Base-by-base conservation (phyloP, 495 filamentous ascomycete species). In the Tuber aestivum region DNA sequence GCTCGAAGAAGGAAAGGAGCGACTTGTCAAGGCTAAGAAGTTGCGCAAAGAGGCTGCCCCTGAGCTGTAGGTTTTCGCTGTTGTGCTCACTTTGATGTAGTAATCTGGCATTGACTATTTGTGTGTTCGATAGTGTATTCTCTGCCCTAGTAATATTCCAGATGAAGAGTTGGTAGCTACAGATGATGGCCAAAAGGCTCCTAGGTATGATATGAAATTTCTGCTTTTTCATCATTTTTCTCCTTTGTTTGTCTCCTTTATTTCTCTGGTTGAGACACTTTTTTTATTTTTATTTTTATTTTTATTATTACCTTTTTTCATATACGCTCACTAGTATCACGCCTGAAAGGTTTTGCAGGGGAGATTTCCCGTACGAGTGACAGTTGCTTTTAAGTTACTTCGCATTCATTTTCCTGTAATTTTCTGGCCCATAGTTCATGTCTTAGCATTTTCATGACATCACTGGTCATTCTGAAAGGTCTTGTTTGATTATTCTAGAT, bases 91-190 rank as follows among this genome's bases (percentile, higher is more conserved):
- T 82, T 82, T 75, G 80, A 82, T 41, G 81, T 83, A 78, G 81
- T 83, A 78, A 83, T 83, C 77, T 79, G 81, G 81, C 72, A 70
- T 77, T 79, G 75, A 78, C 72, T 74, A 74, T 70, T 73, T 70
- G 69, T 37, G 23, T 80, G 72, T 79, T 78, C 41, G 80, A 70
- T 83, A 83, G 81, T 99, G 95, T 84, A 88, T 94, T 71, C 87
- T 99, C 18, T 99, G 95, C 83, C 96, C 95, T 27, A 97, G 97
- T 84, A 90, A 97, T 83, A 91, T 95, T 78, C 91, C 92, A 18
- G 93, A 89, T 70, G 92, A 97, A 82, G 89, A 93, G 78, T 86
- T 99, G 56, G 86, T 99, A 38, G 87, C 92, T 20, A 97, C 95
- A 1, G 94, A 97, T 77, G 91, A 95, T 84, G 94, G 94, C 70